Conservation (phyloP, 495 filamentous ascomycete genomes). For the Aspergillus heteromorphus region DNA sequence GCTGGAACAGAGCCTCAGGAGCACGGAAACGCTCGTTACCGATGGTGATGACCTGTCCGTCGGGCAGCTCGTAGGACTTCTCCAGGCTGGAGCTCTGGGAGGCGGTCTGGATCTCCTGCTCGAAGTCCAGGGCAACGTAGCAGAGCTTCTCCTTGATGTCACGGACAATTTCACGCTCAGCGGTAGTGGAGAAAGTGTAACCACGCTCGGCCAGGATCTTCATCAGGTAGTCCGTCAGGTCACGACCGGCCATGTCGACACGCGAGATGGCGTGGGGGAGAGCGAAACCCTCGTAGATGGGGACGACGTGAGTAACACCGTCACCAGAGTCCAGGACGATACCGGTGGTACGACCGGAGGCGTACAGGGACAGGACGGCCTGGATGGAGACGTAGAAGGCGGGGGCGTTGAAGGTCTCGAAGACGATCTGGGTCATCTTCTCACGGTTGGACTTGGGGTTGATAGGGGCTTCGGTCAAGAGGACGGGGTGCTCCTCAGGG, state of each 20-base stretch:
- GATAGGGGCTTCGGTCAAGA: constrained; percentile 98
- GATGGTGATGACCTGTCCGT: constrained; percentile 99
- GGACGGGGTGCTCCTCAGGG: constrained; percentile 98
- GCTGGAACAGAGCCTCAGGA: constrained; percentile 99
- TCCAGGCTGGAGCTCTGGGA: constrained; percentile 96
- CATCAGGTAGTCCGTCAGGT: constrained; percentile 99
- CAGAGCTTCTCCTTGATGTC: constrained; percentile 99
- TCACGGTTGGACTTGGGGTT: constrained; percentile 99
- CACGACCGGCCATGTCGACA: constrained; percentile 99
- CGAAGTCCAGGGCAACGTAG: constrained; percentile 99
- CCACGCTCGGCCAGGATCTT: constrained; percentile 99
- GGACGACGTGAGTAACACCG: constrained; percentile 99
- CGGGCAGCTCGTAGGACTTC: constrained; percentile 99
- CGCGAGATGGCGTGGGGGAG: constrained; percentile 98
- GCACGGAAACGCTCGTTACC: constrained; percentile 99
- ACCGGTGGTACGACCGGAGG: constrained; percentile 99
- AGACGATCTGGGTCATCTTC: constrained; percentile 99
- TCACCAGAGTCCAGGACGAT: constrained; percentile 99
- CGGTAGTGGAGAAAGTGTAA: constrained; percentile 99
- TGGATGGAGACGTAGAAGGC: constrained; percentile 99
- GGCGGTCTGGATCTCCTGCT: constrained; percentile 99
- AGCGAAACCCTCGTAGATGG: constrained; percentile 99
- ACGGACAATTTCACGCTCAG: constrained; percentile 99
- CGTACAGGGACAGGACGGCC: constrained; percentile 97
- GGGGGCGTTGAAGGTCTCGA: constrained; percentile 99